Evolutionary conservation across 192 early-diverging fungal genomes (phyloP), one percentile per base, ranked within the genome.

Genomic region (Thamnidium elegans): DNA sequence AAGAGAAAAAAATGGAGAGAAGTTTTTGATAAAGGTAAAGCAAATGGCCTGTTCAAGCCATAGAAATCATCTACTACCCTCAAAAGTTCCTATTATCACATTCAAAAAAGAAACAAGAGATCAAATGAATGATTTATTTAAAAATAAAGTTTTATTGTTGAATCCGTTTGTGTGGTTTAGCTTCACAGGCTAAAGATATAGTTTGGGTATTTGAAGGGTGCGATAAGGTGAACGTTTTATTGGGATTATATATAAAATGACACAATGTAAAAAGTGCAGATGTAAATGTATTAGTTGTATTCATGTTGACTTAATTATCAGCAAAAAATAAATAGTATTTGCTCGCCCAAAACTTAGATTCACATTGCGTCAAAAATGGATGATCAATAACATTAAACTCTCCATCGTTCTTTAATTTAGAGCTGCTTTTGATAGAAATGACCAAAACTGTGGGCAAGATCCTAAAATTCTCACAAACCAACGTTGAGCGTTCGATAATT

Each of bases 131-230:
- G 20, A 47, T 46, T 23, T 59, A 46, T 30, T 46, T 43, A 31
- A 47, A 60, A 45, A 60, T 46, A 47, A 60, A 47, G 30, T 26
- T 47, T 47, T 56, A 56, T 55, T 17, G 23, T 46, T 59, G 43
- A 46, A 46, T 46, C 46, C 42, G 20, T 19, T 43, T 0, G 39
- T 58, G 39, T 43, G 17, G 39, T 44, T 3, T 47, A 31, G 58
- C 58, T 60, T 60, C 58, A 60, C 58, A 60, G 21, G 58, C 26
- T 47, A 60, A 4, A 47, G 23, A 60, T 47, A 60, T 45, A 60
- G 43, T 60, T 31, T 4, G 58, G 26, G 58, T 26, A 20, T 60
- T 13, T 47, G n/a, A 44, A 44, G 45, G 26, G 45, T 60, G 55
- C 36, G 55, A 60, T 47, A 60, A 60, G n/a, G 58, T 47, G 44